Base-by-base conservation (phyloP, 352 stramenopile species). In the Phytophthora quininea region DNA sequence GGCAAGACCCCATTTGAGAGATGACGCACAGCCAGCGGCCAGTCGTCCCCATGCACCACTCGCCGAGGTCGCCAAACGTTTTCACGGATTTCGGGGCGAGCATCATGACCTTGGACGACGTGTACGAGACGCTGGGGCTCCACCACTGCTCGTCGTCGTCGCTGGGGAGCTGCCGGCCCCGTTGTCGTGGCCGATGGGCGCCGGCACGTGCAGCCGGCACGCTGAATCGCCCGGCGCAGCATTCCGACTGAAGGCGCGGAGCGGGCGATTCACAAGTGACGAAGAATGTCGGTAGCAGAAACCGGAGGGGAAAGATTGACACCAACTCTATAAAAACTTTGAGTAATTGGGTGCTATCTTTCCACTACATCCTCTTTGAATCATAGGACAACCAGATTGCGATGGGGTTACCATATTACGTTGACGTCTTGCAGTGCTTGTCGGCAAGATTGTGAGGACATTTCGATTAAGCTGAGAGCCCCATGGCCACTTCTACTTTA, bases 211-310 rank as follows among this genome's bases (percentile, higher is more conserved):
- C 55, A 86, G 75, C 45, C 84, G 76, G 73, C 73, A 48, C 80
- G 79, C 31, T 80, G 77, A 62, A 90, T 71, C 29, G 80, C 70
- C 57, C 84, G 84, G 56, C 77, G 79, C 64, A 92, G 74, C 84
- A 93, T 92, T 45, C 8, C 31, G 30, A 4, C n/a, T 46, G 29
- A 14, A 38, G 10, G 15, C 8, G 47, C 12, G 11, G 38, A 11
- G 19, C 38, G 45, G 37, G 35, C 48, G 49, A 40, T 42, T 57
- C 50, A 24, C n/a, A 33, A 27, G 12, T 54, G 19, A 19, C 3
- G 7, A 29, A 19, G 38, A 40, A 32, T 50, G 45, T 54, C 24
- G 38, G 52, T 58, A 49, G 14, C 5, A 19, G 46, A 35, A 33
- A 45, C 19, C 19, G 19, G 19, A 24, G 19, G 19, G 19, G 19